A percentile compares a stretch with the other conserved stretches of the same genome.
These are phyloP conservation scores for Ophiostoma tasmaniense DNA, from an alignment of 2,329 filamentous ascomycete species.

Conservation along the genomic window DNA sequence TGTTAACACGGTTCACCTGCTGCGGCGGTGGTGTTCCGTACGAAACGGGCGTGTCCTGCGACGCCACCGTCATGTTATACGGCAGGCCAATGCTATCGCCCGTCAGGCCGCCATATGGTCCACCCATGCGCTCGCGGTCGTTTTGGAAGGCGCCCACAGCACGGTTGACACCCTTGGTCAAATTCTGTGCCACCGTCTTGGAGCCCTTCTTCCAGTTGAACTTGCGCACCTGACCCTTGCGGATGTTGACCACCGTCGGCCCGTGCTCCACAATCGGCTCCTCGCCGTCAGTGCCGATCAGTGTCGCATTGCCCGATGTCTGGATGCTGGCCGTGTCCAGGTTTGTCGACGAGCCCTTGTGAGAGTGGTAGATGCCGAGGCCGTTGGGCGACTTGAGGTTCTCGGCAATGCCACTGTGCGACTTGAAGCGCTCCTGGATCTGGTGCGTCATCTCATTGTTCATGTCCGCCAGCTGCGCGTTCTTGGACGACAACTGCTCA, in stretches of 20 bases:
- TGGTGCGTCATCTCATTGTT: slow-evolving; percentile 93
- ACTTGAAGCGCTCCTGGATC: slow-evolving; percentile 88
- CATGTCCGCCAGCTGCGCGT: slow-evolving; percentile 85
- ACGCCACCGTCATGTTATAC: slow-evolving; percentile 58
- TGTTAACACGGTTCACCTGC: slow-evolving; percentile 18
- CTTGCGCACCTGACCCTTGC: slow-evolving; percentile 89
- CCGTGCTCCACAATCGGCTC: slow-evolving; percentile 61
- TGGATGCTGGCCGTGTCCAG: slow-evolving; percentile 46
- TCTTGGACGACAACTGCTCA: slow-evolving; percentile 88
- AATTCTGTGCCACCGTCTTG: slow-evolving; percentile 86
- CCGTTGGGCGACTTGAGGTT: slow-evolving; percentile 35
- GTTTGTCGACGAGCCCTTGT: slow-evolving; percentile 43
- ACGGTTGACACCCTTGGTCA: slow-evolving; percentile 88
- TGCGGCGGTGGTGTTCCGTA: slow-evolving; percentile 25
- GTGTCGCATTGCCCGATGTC: slow-evolving; percentile 45
- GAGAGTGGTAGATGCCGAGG: slow-evolving; percentile 47
- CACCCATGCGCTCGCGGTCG: slow-evolving; percentile 43
- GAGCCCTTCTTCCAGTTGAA: slow-evolving; percentile 99
- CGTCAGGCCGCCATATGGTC: slow-evolving; percentile 44
- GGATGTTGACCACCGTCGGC: slow-evolving; percentile 91
- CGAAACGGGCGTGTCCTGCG: slow-evolving; percentile 40
- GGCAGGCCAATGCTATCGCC: slow-evolving; percentile 60
- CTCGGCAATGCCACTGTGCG: slow-evolving; percentile 48
- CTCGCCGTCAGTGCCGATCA: slow-evolving; percentile 54
- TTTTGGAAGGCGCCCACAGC: slow-evolving; percentile 68